These are phyloP conservation scores for Cinnamomum chago DNA, from an alignment of 164 flowering plant genomes.

Conservation along the genomic window DNA sequence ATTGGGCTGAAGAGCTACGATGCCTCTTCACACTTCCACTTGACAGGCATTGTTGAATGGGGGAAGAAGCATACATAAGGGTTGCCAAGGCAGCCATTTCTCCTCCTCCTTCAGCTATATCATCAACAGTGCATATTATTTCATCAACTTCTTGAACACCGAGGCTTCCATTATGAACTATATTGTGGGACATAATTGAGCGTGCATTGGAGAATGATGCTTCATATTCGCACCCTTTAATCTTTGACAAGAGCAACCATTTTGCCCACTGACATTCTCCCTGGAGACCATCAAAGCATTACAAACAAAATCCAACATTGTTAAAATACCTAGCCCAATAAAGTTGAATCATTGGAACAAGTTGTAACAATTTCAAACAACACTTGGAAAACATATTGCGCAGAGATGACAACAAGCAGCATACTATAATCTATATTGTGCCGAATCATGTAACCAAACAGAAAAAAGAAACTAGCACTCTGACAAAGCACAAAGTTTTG, in stretches of 20 bases:
- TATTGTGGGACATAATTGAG: constrained; percentile 47
- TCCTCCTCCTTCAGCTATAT: constrained; percentile 97
- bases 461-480: background rate
- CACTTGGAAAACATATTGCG: background rate
- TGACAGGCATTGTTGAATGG: constrained; percentile 74
- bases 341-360: background rate
- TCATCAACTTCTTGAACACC: constrained; percentile 59
- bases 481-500: background rate
- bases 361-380: background rate
- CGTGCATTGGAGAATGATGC: constrained; percentile 92
- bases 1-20: constrained; percentile 69
- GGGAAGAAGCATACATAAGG: constrained; percentile 79
- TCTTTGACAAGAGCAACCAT: constrained; percentile 77
- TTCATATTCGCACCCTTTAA: constrained; percentile 81
- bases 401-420: background rate
- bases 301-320: constrained; percentile 3
- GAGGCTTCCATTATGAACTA: constrained; percentile 37
- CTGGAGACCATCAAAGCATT: constrained; percentile 33
- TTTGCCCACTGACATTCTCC: constrained; percentile 89
- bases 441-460: background rate
- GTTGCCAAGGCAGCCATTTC: constrained; percentile 97
- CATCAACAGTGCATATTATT: constrained; percentile 77
- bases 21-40: constrained; percentile 83
- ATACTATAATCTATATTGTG: background rate
- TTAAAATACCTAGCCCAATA: background rate